phyloP scores from a whole-genome alignment of 1,284 basidiomycete genomes.

The Ganoderma resinaceum region DNA sequence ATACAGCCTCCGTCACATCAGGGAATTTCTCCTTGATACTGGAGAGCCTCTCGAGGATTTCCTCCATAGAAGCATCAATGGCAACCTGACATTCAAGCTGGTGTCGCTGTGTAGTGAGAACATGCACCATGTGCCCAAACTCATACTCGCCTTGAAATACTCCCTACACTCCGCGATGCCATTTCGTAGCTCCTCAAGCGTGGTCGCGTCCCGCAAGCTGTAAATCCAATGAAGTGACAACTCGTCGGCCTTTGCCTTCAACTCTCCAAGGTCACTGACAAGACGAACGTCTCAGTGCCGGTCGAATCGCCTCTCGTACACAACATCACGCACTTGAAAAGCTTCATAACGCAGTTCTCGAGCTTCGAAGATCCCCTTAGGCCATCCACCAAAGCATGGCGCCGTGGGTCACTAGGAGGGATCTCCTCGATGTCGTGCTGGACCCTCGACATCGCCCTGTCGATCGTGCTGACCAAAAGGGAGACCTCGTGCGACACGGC shows the following conservation, averaged over 20 bases:
- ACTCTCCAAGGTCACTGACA: neutral
- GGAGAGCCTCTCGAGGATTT: neutral
- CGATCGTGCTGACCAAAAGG: neutral
- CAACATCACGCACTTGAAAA: neutral
- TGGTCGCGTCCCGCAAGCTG: neutral
- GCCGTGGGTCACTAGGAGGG: neutral
- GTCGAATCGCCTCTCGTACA: neutral
- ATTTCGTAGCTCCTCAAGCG: neutral
- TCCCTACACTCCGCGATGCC: neutral
- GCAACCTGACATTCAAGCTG: slow-evolving; percentile 3
- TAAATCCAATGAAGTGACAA: neutral
- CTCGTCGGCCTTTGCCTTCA: neutral
- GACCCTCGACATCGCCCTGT: neutral
- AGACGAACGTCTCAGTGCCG: neutral
- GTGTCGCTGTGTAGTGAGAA: neutral
- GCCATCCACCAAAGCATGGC: neutral
- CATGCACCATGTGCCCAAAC: too few species aligned
- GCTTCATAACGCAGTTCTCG: neutral
- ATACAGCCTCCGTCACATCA: neutral
- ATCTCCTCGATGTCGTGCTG: neutral
- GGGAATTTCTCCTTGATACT: neutral
- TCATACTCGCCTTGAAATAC: neutral
- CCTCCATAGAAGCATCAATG: neutral
- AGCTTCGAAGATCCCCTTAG: neutral
- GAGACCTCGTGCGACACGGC: neutral